phyloP scores from a whole-genome alignment of 164 flowering plant genomes.

The Sextonia rubra region DNA sequence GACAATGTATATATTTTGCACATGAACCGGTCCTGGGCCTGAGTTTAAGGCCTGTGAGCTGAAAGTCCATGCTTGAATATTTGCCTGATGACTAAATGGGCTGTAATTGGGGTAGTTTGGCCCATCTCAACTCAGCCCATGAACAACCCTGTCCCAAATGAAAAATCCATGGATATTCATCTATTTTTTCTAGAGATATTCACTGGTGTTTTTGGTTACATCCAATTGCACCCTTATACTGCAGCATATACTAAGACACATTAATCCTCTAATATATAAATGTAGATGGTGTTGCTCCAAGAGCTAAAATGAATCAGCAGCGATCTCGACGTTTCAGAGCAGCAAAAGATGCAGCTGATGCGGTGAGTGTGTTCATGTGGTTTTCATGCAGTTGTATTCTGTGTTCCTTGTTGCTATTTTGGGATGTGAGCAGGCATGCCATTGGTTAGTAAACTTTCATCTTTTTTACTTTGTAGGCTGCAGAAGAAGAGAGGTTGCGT shows the following conservation, averaged over 20 bases:
- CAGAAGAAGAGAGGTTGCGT: constrained; percentile 79
- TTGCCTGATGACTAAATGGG: no score
- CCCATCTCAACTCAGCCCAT: not conserved
- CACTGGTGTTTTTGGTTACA: not conserved
- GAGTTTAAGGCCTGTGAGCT: no score
- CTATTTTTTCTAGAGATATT: not conserved
- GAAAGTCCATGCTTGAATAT: no score
- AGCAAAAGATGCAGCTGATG: constrained; percentile 95
- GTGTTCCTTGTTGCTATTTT: not conserved
- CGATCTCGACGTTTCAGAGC: constrained; percentile 95
- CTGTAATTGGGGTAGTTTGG: no score
- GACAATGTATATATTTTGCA: no score
- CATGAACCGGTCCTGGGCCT: no score
- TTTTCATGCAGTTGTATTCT: constrained; percentile 6
- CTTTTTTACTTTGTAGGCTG: constrained; percentile 48
- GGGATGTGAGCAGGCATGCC: not conserved
- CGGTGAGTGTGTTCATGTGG: constrained; percentile 39
- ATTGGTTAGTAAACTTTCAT: not conserved
- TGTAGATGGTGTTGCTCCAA: constrained; percentile 96
- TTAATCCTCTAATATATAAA: constrained; percentile 7
- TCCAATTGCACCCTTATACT: not conserved
- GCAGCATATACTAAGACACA: not conserved
- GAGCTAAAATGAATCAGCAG: constrained; percentile 99
- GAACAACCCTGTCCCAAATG: not conserved
- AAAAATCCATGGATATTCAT: not conserved